Conservation (phyloP, 2,329 filamentous ascomycete species). For the Lecanicillium sp. region DNA sequence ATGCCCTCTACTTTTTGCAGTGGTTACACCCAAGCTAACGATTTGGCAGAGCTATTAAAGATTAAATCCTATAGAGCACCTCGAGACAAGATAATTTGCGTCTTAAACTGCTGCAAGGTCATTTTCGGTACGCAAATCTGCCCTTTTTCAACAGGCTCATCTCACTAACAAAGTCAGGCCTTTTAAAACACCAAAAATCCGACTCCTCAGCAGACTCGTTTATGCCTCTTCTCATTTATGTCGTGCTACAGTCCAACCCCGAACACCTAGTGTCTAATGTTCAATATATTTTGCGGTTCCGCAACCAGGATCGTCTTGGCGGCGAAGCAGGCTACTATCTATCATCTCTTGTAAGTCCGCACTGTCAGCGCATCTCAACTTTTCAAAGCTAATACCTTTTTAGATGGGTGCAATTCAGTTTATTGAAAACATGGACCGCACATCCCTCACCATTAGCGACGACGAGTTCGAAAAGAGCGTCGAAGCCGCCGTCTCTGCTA, state of each 20-base stretch:
- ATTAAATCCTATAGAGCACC: constrained; percentile 97
- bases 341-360: constrained; percentile 69
- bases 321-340: constrained; percentile 99
- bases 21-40: constrained; percentile 9
- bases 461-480: constrained; percentile 94
- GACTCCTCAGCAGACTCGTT: constrained; percentile 97
- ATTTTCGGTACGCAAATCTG: constrained; percentile 68
- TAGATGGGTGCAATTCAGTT: constrained; percentile 92
- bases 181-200: constrained; percentile 83
- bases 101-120: constrained; percentile 97
- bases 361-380: background rate
- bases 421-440: constrained; percentile 91
- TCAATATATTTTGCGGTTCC: constrained; percentile 93
- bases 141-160: background rate
- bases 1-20: constrained; percentile 3
- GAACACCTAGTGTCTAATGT: constrained; percentile 96
- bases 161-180: constrained; percentile 40
- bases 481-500: constrained; percentile 91
- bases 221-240: constrained; percentile 89
- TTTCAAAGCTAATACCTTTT: constrained; percentile 9
- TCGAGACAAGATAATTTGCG: constrained; percentile 95
- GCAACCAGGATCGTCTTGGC: constrained; percentile 92
- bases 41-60: constrained; percentile 73
- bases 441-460: constrained; percentile 84
- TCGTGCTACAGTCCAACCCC: constrained; percentile 87